Conservation (phyloP, 139 green algal species). For the Deuterostichococcus epilithicus region DNA sequence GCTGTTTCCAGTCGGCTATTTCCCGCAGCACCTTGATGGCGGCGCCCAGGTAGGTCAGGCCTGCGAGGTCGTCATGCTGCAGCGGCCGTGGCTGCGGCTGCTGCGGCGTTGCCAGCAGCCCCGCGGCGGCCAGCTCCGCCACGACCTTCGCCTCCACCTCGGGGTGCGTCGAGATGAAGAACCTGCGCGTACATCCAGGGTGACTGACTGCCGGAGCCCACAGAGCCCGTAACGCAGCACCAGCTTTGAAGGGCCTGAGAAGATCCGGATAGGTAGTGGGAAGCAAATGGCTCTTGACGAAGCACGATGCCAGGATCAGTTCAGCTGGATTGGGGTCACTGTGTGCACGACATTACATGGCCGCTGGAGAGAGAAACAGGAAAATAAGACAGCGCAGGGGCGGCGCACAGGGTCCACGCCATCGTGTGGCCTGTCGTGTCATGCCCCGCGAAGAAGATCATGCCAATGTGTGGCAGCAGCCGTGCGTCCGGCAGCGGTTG, state of each 20-base stretch:
- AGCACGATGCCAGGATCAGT: background rate
- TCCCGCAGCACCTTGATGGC: conserved; percentile 4
- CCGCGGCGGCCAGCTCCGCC: background rate
- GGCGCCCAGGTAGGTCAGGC: background rate
- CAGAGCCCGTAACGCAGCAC: too few species aligned
- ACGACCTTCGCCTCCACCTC: conserved; percentile 8
- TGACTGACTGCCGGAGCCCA: too few species aligned
- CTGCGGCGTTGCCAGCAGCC: background rate
- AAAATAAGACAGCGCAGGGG: too few species aligned
- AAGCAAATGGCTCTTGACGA: background rate
- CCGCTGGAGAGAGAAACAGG: too few species aligned
- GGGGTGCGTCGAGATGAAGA: conserved; percentile 2
- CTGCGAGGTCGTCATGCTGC: background rate
- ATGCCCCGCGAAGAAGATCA: background rate
- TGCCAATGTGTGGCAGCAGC: too few species aligned
- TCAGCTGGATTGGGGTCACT: too few species aligned
- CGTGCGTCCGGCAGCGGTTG: background rate
- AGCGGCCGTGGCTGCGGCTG: background rate
- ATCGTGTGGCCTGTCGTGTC: conserved; percentile 3
- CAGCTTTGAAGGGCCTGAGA: too few species aligned
- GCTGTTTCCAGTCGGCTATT: too few species aligned
- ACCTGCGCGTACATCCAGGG: background rate
- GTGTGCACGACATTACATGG: too few species aligned
- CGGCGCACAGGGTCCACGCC: background rate
- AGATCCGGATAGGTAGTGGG: background rate